phyloP scores from a whole-genome alignment of 140 eudicot genomes.

The Flaveria floridana region DNA sequence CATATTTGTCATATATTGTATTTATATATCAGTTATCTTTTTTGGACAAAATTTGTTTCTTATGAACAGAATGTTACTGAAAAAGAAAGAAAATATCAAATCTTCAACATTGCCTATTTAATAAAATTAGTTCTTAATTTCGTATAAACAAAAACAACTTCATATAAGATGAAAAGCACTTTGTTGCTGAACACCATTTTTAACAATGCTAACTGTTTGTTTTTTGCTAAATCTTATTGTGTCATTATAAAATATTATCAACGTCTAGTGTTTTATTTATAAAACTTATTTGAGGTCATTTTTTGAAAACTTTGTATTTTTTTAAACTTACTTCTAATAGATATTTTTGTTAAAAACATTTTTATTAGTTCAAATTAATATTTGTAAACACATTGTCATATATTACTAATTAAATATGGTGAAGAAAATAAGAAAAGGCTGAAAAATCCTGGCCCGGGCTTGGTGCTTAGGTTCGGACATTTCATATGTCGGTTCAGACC shows the following conservation, averaged over 20 bases:
- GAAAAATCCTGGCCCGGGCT: background rate
- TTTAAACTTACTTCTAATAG: background rate
- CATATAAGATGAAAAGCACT: background rate
- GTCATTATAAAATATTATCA: background rate
- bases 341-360: background rate
- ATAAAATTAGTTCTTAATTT: background rate
- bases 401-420: background rate
- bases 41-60: background rate
- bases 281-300: background rate
- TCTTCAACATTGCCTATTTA: background rate
- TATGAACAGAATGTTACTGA: background rate
- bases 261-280: background rate
- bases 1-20: background rate
- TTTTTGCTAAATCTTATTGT: background rate
- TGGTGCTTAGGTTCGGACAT: background rate
- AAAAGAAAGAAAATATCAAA: background rate
- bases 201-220: constrained; percentile 4
- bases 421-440: background rate
- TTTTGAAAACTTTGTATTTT: background rate
- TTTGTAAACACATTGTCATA: background rate
- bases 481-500: background rate
- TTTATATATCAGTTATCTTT: background rate
- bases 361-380: background rate
- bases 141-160: background rate
- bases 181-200: background rate